phyloP scores from a whole-genome alignment of 305 asterid genomes.

The Fraxinus latifolia region DNA sequence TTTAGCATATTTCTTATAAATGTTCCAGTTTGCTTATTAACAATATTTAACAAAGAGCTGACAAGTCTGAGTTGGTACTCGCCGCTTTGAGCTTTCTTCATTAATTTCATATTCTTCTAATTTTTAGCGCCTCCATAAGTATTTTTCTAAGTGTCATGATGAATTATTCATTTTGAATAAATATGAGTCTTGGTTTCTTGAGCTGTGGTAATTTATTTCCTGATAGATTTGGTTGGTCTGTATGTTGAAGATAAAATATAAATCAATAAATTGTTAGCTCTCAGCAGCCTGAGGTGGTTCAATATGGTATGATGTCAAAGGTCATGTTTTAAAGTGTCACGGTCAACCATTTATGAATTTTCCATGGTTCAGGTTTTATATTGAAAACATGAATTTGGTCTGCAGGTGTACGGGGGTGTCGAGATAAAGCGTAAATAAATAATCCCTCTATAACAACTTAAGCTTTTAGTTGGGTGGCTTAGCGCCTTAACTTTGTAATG shows the following conservation, averaged over 20 bases:
- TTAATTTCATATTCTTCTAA: not conserved
- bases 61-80: not conserved
- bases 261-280: not conserved
- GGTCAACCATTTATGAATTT: not conserved
- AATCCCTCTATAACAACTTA: not conserved
- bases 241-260: not conserved
- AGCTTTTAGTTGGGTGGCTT: not conserved
- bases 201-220: not conserved
- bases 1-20: constrained; percentile 17
- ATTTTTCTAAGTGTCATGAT: not conserved
- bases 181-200: not conserved
- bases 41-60: not conserved
- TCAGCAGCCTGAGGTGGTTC: not conserved
- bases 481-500: not conserved
- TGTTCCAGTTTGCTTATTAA: not conserved
- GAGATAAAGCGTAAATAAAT: not conserved
- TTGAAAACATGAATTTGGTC: not conserved
- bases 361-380: not conserved
- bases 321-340: not conserved
- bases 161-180: not conserved
- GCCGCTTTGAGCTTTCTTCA: constrained; percentile 10
- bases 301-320: not conserved
- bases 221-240: constrained; percentile 5
- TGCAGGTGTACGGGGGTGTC: not conserved
- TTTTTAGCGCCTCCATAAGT: not conserved